Evolutionary conservation across 108 stramenopile species (phyloP).

Genomic region (Cyclotella distinguenda): DNA sequence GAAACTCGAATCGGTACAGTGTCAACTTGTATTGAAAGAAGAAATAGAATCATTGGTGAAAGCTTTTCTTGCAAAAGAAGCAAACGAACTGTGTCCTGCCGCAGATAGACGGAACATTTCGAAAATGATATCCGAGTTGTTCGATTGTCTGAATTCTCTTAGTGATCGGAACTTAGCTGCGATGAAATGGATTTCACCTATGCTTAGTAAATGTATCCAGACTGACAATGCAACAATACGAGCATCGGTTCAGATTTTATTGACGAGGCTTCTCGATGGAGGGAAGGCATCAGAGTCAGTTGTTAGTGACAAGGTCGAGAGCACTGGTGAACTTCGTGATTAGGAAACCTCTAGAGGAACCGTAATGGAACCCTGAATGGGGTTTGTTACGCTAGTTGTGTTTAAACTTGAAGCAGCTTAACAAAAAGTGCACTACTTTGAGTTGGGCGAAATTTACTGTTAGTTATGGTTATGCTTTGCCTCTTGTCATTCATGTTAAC

Average conservation of each 20-base stretch:
- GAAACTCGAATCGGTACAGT: conserved; percentile 35
- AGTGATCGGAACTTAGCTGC: conserved; percentile 42
- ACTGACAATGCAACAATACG: conserved; percentile 48
- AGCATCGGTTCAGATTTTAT: conserved; percentile 50
- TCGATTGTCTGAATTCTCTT: conserved; percentile 45
- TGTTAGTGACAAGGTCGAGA: not conserved
- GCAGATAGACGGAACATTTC: conserved; percentile 47
- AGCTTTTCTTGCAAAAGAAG: conserved; percentile 66
- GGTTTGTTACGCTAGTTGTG: not conserved
- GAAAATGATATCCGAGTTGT: conserved; percentile 43
- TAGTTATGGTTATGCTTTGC: no score
- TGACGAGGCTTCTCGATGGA: conserved; percentile 32
- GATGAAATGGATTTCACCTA: conserved; percentile 50
- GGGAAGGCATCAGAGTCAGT: not conserved
- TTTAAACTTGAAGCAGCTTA: not conserved
- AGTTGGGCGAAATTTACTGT: not conserved
- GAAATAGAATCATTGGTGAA: conserved; percentile 62
- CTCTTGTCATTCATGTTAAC: no score
- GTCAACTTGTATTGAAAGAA: conserved; percentile 66
- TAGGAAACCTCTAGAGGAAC: not conserved
- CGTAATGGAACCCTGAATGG: not conserved
- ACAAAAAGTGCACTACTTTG: no score
- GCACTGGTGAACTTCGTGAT: not conserved
- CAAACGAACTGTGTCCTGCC: conserved; percentile 34
- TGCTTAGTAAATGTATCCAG: conserved; percentile 53